Conservation (phyloP, 2,329 filamentous ascomycete genomes). For the Exserohilum rostratum region DNA sequence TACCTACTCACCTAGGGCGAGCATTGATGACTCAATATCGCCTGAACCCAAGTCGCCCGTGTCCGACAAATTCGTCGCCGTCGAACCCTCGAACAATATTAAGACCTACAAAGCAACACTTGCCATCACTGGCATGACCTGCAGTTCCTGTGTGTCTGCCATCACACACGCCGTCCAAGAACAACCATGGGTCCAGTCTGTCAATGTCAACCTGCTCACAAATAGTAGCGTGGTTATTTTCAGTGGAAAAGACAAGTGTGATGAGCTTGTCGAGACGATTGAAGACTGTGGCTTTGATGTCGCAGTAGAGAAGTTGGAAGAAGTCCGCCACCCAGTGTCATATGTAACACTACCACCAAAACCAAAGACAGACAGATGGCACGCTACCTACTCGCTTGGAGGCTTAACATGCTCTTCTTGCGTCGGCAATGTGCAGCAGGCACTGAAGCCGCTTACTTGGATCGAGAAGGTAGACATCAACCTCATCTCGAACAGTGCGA, state of each 20-base stretch:
- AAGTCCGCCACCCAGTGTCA: slow-evolving; percentile 8
- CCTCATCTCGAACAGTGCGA: slow-evolving; percentile 58
- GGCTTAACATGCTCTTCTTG: slow-evolving; percentile 67
- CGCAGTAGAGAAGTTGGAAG: slow-evolving; percentile 43
- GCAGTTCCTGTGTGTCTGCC: slow-evolving; percentile 61
- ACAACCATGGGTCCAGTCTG: slow-evolving; percentile 54
- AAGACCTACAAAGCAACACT: slow-evolving; percentile 49
- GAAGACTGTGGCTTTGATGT: slow-evolving; percentile 57
- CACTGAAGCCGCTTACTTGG: slow-evolving; percentile 54
- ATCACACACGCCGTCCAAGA: slow-evolving; percentile 58
- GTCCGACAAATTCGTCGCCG: slow-evolving; percentile 25
- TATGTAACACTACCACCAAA: not conserved
- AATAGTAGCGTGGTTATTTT: slow-evolving; percentile 59
- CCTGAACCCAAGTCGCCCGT: slow-evolving; percentile 15
- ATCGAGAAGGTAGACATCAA: slow-evolving; percentile 58
- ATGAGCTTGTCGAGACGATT: slow-evolving; percentile 57
- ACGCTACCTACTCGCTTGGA: slow-evolving; percentile 57
- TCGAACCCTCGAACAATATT: slow-evolving; percentile 14
- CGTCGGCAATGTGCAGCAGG: slow-evolving; percentile 56
- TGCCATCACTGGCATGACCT: slow-evolving; percentile 66
- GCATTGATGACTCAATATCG: slow-evolving; percentile 18
- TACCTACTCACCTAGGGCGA: slow-evolving; percentile 15
- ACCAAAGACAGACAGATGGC: slow-evolving; percentile 37
- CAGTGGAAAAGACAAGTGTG: slow-evolving; percentile 51
- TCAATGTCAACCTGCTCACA: slow-evolving; percentile 60